Evolutionary conservation across 2,329 filamentous ascomycete species (phyloP), one percentile per base, ranked within the genome.

Genomic region (Bipolaris sorokiniana): DNA sequence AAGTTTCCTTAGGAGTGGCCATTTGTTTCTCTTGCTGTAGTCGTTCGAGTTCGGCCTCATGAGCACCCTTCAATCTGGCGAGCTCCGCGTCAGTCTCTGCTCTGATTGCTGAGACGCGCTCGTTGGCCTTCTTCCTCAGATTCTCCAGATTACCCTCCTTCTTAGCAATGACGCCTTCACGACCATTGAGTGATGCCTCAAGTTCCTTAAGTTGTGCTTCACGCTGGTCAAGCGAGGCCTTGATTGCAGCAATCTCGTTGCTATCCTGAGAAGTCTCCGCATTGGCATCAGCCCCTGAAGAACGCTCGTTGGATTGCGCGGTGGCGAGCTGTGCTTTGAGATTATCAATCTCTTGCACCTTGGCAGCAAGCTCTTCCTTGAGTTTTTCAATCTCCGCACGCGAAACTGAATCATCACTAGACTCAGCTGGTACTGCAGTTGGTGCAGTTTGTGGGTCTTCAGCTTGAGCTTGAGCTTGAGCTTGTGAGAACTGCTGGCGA

Each of bases 61-160:
- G 74, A 50, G 76, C 70, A 10, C 70, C 77, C 46, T 81, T 78
- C 51, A 85, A 80, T 53, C 80, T 73, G 38, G 68, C 66, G 41
- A 71, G 66, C 13, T 78, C 81, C 31, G 64, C 58, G 20, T 65
- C 60, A 2, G 59, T 58, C 33, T 66, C 62, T n/a, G 60, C 60
- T 9, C 59, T 60, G 49, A 66, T 60, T 50, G 83, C 80, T 67
- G 90, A 90, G 57, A 90, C 81, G 10, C 83, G 86, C 28, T 86
- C 83, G 69, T 93, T 90, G 15, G 89, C 79, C 58, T 88, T 85
- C 51, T 84, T 82, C 1, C 80, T 73, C 10, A 70, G 42, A 9
- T 56, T 57, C 9, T 62, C 62, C 18, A 60, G 59, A 51, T 67
- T 66, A n/a, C 77, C 58, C 31, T 71, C 63, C 18, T 61, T 60